These are phyloP conservation scores for Curvularia spicifera DNA, from an alignment of 2,329 filamentous ascomycete genomes.

Conservation along the genomic window DNA sequence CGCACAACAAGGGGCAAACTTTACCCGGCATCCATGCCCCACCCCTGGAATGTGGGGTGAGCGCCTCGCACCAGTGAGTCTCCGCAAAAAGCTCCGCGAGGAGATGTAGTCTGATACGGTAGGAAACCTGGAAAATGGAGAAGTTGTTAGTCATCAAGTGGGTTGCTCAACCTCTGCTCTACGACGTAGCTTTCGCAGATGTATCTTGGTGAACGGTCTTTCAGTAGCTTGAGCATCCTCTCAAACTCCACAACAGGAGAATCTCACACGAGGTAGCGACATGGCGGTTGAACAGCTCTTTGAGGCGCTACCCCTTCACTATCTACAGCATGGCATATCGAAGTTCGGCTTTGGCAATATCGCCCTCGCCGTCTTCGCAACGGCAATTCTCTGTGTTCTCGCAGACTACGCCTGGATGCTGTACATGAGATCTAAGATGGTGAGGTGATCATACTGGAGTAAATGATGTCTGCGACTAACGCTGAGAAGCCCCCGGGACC, in stretches of 20 bases:
- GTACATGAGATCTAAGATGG: conserved; percentile 58
- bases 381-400: conserved; percentile 34
- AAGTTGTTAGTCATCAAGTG: background rate
- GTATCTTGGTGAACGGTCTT: background rate
- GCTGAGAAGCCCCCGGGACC: conserved; percentile 59
- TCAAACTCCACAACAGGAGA: background rate
- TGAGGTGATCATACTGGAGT: conserved; percentile 19
- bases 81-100: background rate
- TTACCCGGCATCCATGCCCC: conserved; percentile 38
- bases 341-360: conserved; percentile 37
- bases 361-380: conserved; percentile 29
- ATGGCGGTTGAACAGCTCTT: conserved; percentile 44
- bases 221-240: background rate
- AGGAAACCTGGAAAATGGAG: background rate
- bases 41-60: conserved; percentile 41
- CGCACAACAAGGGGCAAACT: conserved; percentile 3
- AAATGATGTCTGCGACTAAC: background rate
- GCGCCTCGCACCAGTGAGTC: background rate
- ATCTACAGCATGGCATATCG: conserved; percentile 41
- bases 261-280: background rate
- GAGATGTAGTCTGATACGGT: background rate
- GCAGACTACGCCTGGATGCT: conserved; percentile 60
- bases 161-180: too few species aligned
- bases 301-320: conserved; percentile 37
- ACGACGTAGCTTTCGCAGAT: background rate